Evolutionary conservation across 2,329 filamentous ascomycete species (phyloP).

Genomic region (Claviceps sp.): DNA sequence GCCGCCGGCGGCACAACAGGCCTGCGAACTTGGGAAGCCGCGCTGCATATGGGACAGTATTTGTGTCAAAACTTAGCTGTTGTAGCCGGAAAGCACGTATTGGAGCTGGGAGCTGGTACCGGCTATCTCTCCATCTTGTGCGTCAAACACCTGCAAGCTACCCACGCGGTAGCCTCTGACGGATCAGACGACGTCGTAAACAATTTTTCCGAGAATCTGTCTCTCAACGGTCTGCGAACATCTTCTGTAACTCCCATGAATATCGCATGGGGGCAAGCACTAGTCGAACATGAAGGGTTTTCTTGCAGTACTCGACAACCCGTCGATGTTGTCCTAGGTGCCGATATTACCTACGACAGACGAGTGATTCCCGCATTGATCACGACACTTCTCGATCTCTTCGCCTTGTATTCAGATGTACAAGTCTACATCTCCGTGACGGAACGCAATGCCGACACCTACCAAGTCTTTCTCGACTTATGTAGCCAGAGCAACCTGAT

Average conservation of each 20-base stretch:
- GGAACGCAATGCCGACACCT: constrained; percentile 57
- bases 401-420: constrained; percentile 39
- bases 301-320: constrained; percentile 32
- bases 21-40: constrained; percentile 69
- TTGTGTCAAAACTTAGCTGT: constrained; percentile 35
- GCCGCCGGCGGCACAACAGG: constrained; percentile 62
- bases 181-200: constrained; percentile 61
- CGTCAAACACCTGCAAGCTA: constrained; percentile 48
- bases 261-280: constrained; percentile 50
- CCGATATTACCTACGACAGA: constrained; percentile 67
- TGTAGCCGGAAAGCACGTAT: constrained; percentile 41
- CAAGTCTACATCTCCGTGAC: constrained; percentile 56
- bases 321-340: constrained; percentile 56
- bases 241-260: constrained; percentile 36
- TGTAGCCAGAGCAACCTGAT: constrained; percentile 36
- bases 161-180: constrained; percentile 55
- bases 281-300: constrained; percentile 43
- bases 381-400: constrained; percentile 48
- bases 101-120: constrained; percentile 67
- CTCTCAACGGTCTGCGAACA: constrained; percentile 50
- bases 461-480: constrained; percentile 45
- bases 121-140: constrained; percentile 64
- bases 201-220: constrained; percentile 52
- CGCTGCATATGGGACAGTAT: constrained; percentile 58
- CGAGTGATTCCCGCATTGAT: constrained; percentile 49